Evolutionary conservation across 805 yeast genomes (phyloP).

Genomic region (Huiozyma naganishii): DNA sequence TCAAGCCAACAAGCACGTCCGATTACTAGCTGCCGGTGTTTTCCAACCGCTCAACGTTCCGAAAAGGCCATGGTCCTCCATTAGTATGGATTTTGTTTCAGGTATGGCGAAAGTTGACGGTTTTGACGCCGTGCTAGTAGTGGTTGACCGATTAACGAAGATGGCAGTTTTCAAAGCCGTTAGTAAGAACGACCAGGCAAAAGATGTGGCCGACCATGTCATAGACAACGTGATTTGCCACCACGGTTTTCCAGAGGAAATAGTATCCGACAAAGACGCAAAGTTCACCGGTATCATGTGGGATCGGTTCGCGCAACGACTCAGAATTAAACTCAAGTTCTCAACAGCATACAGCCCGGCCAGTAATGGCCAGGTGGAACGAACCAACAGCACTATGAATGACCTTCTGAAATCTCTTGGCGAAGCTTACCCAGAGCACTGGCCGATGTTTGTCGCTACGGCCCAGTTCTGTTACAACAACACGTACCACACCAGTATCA

Average conservation of each 20-base stretch:
- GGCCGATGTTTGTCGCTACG: not conserved
- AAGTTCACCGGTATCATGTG: not conserved
- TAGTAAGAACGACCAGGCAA: not conserved
- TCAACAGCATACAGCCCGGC: not conserved
- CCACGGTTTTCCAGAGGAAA: not conserved
- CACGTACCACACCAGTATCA: not conserved
- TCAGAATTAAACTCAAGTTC: not conserved
- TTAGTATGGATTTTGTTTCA: constrained; percentile 1
- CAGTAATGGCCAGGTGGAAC: not conserved
- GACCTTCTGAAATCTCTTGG: not conserved
- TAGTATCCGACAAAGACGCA: not conserved
- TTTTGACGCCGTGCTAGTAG: not conserved
- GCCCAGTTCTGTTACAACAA: constrained; percentile 2
- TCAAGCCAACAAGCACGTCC: not conserved
- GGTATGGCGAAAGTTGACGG: not conserved
- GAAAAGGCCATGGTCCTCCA: not conserved
- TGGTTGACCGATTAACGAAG: not conserved
- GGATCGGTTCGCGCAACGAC: not conserved
- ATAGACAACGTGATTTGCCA: not conserved
- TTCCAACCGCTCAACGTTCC: not conserved
- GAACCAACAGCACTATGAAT: constrained; percentile 1
- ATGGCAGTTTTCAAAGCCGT: not conserved
- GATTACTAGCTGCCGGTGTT: not conserved
- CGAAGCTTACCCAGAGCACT: not conserved
- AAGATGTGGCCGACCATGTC: not conserved